Percentiles rank a stretch among this genome's conserved stretches.
phyloP scores from a whole-genome alignment of 1,139 yeast genomes.

The Zhuliangozyma parablackwelliae region DNA sequence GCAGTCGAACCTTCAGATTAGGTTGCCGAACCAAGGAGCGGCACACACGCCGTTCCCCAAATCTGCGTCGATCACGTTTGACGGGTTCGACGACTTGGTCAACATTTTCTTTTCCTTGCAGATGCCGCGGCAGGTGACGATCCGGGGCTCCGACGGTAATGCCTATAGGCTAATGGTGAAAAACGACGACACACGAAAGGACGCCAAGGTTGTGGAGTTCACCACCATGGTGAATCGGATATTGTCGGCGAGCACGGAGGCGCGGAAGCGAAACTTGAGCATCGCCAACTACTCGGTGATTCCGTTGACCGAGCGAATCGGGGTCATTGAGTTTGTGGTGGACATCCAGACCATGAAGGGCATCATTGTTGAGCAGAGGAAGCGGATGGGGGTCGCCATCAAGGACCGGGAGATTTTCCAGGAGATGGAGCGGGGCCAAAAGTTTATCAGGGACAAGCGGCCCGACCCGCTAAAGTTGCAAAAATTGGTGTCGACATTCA shows the following conservation, averaged over 20 bases:
- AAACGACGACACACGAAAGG: conserved; percentile 91
- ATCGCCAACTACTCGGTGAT: conserved; percentile 86
- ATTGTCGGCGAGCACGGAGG: conserved; percentile 61
- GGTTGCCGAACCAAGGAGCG: conserved; percentile 51
- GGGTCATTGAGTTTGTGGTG: conserved; percentile 90
- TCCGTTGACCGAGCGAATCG: conserved; percentile 82
- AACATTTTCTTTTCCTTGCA: conserved; percentile 78
- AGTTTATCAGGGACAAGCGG: conserved; percentile 22
- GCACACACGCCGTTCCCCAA: conserved; percentile 52
- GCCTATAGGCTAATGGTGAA: conserved; percentile 76
- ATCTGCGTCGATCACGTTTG: conserved; percentile 49
- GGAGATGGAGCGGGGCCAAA: conserved; percentile 39
- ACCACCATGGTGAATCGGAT: conserved; percentile 82
- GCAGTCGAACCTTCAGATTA: conserved; percentile 64
- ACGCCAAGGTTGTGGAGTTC: conserved; percentile 90
- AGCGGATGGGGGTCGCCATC: conserved; percentile 29
- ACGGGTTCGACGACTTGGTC: conserved; percentile 57
- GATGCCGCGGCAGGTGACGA: conserved; percentile 73
- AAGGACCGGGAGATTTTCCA: conserved; percentile 32
- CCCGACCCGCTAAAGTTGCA: conserved; percentile 10
- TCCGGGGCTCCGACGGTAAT: conserved; percentile 75
- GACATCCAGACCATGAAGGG: conserved; percentile 78
- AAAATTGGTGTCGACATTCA: conserved; percentile 25
- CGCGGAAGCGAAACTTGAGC: conserved; percentile 64
- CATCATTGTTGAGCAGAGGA: conserved; percentile 47